Evolutionary conservation across 352 stramenopile species (phyloP), one percentile per base, ranked within the genome.

Genomic region (Pythium oligandrum): DNA sequence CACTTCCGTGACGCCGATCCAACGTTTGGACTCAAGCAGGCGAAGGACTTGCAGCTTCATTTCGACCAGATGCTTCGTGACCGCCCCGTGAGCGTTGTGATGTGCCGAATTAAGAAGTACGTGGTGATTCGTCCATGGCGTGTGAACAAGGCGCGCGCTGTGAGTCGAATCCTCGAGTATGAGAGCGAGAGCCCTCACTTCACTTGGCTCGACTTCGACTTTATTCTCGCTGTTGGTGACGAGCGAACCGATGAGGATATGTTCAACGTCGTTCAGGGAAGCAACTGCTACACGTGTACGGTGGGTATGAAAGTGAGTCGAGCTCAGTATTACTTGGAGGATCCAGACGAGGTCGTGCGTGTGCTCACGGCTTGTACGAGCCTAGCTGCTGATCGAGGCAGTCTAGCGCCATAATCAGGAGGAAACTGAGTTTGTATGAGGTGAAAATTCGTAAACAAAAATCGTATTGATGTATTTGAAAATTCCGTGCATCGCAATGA

Each of bases 101-200:
- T 94, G 81, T 92, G 80, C 57, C 85, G 78, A 3, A 89, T 90
- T 48, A 93, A 93, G 57, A 95, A 95, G 61, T 95, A 93, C 45
- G 76, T 95, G 35, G 88, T 81, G 54, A 89, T 95, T 45, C 81
- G 86, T 5, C 85, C 85, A 31, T 90, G 78, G 72, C 76, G 83
- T 0, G 83, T 95, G 33, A 94, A 94, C 70, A 95, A 95, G 57
- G 85, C 83, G 1, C 84, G 84, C 45, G 83, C 82, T 3, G 80
- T 95, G 47, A 88, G 78, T 36, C 81, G 78, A 31, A 86, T 95
- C 45, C 60, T 95, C n/a, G 79, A 89, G 63, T 85, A 88, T 63
- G 78, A 88, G 54, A 85, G 76, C 52, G 81, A 92, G 61, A 78
- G 75, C 4, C 75, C 78, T 39, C 83, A 86, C 51, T 86, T 88